Base-by-base conservation (phyloP, 2,329 filamentous ascomycete genomes). In the Colletotrichum sp. region DNA sequence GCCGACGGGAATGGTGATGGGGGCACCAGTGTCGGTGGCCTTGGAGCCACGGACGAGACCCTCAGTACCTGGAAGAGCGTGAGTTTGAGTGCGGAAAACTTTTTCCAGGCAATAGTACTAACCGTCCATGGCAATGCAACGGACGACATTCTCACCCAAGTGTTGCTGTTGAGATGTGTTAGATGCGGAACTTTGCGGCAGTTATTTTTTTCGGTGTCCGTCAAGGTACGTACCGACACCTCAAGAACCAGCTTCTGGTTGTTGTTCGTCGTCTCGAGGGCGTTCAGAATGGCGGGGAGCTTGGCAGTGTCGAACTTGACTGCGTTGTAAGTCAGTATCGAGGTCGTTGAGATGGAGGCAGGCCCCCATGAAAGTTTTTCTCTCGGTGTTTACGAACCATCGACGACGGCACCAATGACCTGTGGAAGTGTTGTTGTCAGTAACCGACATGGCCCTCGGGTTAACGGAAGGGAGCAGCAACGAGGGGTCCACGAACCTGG, bases 51-150 rank as follows among this genome's bases (percentile, higher is more conserved):
- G 96, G 87, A 96, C 95, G 83, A 99, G 95, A 97, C 97, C 97
- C 92, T 99, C 97, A 87, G 96, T 99, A 98, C 95, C 95, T 97
- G 80, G 80, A 77, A 76, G 78, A 39, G 69, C 74, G 75, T 77
- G 65, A 75, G 76, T 36, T 22, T 66, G 49, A 77, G 69, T 64
- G 64, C 39, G 71, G 73, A 79, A 76, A 71, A 78, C 80, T 79
- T 78, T 79, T 71, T 55, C 64, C 62, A 59, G 27, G 52, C 52
- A 71, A 69, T 39, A 72, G 69, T 73, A 87, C 92, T 88, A 93
- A 98, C 96, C 97, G 90, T 99, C 97, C 97, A 99, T 99, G 90
- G 97, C 97, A 98, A 99, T 99, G 89, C 95, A 98, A 89, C 97
- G 94, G 88, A 99, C 97, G 86, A 98, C 95, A 92, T 95, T 98